Conservation (phyloP, 176 grass and related monocot genomes). For the Carex kokanica region DNA sequence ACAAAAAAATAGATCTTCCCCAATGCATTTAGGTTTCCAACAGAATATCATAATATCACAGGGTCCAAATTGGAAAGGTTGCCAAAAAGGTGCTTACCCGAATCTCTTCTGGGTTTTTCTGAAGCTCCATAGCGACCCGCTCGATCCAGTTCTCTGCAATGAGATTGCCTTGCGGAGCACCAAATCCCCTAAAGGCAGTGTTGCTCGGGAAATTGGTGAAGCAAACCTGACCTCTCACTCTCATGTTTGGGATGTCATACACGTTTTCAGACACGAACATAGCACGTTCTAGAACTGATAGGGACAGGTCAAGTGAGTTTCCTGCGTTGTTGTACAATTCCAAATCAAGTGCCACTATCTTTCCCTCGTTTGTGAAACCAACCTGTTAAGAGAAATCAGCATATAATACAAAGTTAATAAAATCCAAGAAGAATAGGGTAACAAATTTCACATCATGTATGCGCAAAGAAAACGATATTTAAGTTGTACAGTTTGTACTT, state of each 20-base stretch:
- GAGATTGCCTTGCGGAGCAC: constrained; percentile 90
- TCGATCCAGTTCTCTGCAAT: constrained; percentile 96
- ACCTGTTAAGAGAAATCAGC: constrained; percentile 41
- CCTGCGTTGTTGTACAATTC: constrained; percentile 85
- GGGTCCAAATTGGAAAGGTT: background rate
- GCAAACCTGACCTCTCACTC: constrained; percentile 70
- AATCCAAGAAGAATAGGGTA: background rate
- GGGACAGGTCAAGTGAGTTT: constrained; percentile 75
- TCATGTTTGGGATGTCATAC: constrained; percentile 74
- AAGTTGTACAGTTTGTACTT: background rate
- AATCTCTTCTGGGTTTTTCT: constrained; percentile 74
- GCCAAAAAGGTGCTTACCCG: constrained; percentile 37
- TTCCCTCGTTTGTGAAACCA: constrained; percentile 80
- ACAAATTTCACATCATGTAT: background rate
- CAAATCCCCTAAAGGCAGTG: constrained; percentile 96
- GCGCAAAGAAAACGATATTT: background rate
- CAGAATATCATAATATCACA: background rate
- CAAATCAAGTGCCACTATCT: constrained; percentile 77
- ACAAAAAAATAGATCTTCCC: background rate
- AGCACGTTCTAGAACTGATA: constrained; percentile 70
- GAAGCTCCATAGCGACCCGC: constrained; percentile 66
- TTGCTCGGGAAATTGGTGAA: constrained; percentile 96
- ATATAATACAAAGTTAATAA: background rate
- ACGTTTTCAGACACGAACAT: constrained; percentile 87
- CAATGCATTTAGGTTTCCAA: background rate